A percentile compares a stretch with the other conserved stretches of the same genome.
Evolutionary conservation across 2,329 filamentous ascomycete species (phyloP).

Genomic region (Diaporthe ampelina): DNA sequence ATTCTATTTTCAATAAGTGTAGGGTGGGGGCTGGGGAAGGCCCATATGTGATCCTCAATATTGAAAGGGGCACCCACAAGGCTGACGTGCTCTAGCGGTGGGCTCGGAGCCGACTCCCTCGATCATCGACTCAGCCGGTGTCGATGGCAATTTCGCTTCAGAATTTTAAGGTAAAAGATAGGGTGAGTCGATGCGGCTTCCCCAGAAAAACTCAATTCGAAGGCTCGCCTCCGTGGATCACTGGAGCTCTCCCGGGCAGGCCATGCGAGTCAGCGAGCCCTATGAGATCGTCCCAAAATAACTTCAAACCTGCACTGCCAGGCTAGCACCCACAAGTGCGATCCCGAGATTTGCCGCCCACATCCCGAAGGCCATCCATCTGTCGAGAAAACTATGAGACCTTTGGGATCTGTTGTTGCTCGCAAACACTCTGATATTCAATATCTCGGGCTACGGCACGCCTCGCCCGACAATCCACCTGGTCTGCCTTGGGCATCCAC

Average conservation of each 20-base stretch:
- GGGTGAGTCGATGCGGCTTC: constrained; percentile 1
- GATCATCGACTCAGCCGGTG: background rate
- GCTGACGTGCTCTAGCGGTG: constrained; percentile 10
- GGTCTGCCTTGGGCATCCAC: constrained; percentile 12
- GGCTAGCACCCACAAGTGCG: background rate
- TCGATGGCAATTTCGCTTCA: constrained; percentile 28
- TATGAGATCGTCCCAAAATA: constrained; percentile 24
- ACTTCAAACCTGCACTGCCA: constrained; percentile 22
- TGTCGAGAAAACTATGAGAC: constrained; percentile 1
- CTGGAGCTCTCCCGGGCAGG: background rate
- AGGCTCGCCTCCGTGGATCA: constrained; percentile 24
- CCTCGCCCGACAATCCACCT: background rate
- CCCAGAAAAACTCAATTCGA: constrained; percentile 21
- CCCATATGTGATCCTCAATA: background rate
- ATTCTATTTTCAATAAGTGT: constrained; percentile 13
- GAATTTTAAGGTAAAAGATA: constrained; percentile 12
- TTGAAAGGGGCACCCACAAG: constrained; percentile 13
- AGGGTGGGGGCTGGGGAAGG: background rate
- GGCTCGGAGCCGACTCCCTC: constrained; percentile 24
- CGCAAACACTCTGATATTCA: background rate
- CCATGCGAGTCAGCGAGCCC: constrained; percentile 30
- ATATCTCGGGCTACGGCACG: background rate
- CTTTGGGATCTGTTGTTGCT: background rate
- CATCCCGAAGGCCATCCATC: constrained; percentile 7
- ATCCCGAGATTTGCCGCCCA: constrained; percentile 21